Percentiles rank a stretch among this genome's conserved stretches.
These are phyloP conservation scores for Dryas integrifolia DNA, from an alignment of 331 rosid genomes.

Conservation along the genomic window DNA sequence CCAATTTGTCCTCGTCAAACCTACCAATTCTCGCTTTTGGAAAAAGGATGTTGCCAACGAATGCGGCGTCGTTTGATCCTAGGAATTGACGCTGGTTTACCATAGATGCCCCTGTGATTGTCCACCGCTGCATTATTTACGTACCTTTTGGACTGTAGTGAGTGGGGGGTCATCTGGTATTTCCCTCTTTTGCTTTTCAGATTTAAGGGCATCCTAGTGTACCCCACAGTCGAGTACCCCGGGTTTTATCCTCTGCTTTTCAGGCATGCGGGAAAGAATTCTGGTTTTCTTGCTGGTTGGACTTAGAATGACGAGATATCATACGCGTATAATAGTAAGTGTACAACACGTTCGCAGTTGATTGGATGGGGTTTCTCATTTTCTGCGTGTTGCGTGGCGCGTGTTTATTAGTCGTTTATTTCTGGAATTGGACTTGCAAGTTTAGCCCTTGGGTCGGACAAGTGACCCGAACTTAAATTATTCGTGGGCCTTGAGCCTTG, in stretches of 20 bases:
- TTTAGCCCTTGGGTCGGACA: neutral
- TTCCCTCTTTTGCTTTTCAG: neutral
- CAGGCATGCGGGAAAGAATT: slow-evolving; percentile 37
- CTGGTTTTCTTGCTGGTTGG: slow-evolving; percentile 25
- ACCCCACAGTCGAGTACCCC: slow-evolving; percentile 25
- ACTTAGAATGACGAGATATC: neutral
- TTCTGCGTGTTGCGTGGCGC: too few relatives aligned
- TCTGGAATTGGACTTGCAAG: too few relatives aligned
- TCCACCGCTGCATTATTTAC: neutral
- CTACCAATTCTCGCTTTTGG: neutral
- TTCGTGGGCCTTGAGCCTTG: neutral
- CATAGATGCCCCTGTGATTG: neutral
- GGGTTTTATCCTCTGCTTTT: slow-evolving; percentile 31
- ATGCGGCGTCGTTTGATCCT: neutral
- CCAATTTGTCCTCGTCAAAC: slow-evolving; percentile 30
- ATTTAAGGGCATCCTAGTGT: slow-evolving; percentile 15
- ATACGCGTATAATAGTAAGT: neutral
- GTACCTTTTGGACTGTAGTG: neutral
- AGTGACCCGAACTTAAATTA: neutral
- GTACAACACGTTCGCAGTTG: neutral
- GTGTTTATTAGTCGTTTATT: too few relatives aligned
- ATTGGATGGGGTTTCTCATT: neutral
- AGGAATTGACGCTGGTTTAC: neutral
- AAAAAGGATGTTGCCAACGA: neutral
- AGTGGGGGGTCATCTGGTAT: slow-evolving; percentile 27